Evolutionary conservation across 1,284 basidiomycete genomes (phyloP).

Genomic region (Inonotus obliquus): DNA sequence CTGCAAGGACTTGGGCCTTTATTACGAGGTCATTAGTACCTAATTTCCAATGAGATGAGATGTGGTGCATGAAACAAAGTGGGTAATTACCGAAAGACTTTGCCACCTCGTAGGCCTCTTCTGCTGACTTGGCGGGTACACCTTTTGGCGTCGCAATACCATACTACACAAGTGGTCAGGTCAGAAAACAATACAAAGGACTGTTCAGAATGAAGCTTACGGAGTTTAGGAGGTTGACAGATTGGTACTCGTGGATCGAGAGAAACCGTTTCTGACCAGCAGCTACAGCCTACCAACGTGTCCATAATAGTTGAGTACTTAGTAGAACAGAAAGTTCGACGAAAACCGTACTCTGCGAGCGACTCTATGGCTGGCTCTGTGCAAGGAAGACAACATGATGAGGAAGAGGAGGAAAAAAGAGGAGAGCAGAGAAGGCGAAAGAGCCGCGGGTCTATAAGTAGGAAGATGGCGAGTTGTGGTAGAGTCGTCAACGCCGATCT

Average conservation of each 20-base stretch:
- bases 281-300: slow-evolving; percentile 47
- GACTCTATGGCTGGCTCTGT: slow-evolving; percentile 58
- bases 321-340: neutral
- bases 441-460: slow-evolving; percentile 9
- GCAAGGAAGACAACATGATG: slow-evolving; percentile 52
- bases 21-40: slow-evolving; percentile 79
- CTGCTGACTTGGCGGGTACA: slow-evolving; percentile 79
- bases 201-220: slow-evolving; percentile 39
- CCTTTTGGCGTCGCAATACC: slow-evolving; percentile 96
- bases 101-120: slow-evolving; percentile 89
- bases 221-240: slow-evolving; percentile 90
- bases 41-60: slow-evolving; percentile 25
- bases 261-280: slow-evolving; percentile 88
- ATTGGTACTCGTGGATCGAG: slow-evolving; percentile 99
- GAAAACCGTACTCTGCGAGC: neutral
- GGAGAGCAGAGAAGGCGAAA: neutral
- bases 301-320: neutral
- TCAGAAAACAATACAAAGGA: neutral
- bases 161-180: slow-evolving; percentile 56
- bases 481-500: neutral
- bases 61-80: neutral
- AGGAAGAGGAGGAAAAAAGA: slow-evolving; percentile 23
- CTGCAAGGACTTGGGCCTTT: slow-evolving; percentile 98
- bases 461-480: neutral
- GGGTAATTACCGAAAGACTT: slow-evolving; percentile 68